Conservation (phyloP, 202 grass and related monocot species). For the Setaria viridis region DNA sequence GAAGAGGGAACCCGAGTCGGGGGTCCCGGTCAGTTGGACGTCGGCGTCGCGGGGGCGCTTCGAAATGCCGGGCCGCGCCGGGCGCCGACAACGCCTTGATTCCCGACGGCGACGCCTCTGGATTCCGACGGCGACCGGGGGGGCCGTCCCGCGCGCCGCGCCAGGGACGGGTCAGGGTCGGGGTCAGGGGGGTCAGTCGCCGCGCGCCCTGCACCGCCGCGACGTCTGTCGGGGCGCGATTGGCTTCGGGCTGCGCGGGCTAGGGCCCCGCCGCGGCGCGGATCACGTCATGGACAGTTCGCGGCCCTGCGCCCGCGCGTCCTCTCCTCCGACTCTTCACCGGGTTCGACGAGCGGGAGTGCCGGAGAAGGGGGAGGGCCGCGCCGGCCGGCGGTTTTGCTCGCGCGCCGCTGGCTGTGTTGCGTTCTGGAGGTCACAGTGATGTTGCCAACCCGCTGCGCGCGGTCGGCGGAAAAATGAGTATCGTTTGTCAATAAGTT, state of each 20-base stretch:
- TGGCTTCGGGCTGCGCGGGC: background rate
- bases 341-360: background rate
- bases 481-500: too few relatives aligned
- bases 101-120: constrained; percentile 35
- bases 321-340: background rate
- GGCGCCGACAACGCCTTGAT: constrained; percentile 39
- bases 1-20: background rate
- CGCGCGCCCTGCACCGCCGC: background rate
- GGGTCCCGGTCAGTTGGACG: constrained; percentile 41
- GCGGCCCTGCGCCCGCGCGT: background rate
- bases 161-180: constrained; percentile 12
- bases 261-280: background rate
- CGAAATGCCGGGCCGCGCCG: constrained; percentile 23
- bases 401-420: too few relatives aligned
- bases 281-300: background rate
- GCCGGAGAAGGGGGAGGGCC: too few relatives aligned
- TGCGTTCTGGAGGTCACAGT: too few relatives aligned
- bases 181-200: background rate
- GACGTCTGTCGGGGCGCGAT: constrained; percentile 2
- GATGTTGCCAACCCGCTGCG: too few relatives aligned
- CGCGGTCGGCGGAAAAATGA: too few relatives aligned
- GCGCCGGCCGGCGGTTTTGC: too few relatives aligned
- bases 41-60: constrained; percentile 43
- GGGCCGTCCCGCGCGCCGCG: background rate
- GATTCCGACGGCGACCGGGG: constrained; percentile 47